Percentiles rank a stretch among this genome's conserved stretches.
phyloP scores from a whole-genome alignment of 768 basidiomycete species.

The Suillus discolor region DNA sequence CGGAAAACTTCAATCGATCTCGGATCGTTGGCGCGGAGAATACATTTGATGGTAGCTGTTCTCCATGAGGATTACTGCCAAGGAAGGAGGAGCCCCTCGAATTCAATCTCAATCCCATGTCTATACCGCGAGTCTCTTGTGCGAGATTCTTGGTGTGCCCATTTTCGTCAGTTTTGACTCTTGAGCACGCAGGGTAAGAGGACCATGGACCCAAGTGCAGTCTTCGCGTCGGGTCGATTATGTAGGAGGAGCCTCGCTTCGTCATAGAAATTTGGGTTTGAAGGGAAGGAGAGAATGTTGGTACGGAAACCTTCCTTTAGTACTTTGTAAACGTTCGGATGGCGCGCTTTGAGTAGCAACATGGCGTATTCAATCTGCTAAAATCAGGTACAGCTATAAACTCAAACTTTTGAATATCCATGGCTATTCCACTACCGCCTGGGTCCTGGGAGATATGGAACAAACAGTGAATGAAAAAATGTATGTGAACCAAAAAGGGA shows the following conservation, averaged over 20 bases:
- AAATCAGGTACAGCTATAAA: neutral
- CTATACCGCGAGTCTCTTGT: neutral
- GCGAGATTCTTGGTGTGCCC: neutral
- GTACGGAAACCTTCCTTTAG: neutral
- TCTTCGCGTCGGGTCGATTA: neutral
- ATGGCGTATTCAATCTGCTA: neutral
- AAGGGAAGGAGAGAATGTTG: neutral
- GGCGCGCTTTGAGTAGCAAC: no score
- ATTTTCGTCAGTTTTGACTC: neutral
- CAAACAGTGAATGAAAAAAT: no score
- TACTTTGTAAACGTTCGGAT: neutral
- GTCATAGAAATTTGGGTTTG: neutral
- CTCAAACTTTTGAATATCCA: neutral
- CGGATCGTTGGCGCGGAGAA: neutral
- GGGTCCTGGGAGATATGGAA: neutral
- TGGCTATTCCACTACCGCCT: neutral
- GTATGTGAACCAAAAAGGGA: no score
- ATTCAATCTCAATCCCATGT: neutral
- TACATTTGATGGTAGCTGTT: neutral
- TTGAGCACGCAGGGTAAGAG: neutral
- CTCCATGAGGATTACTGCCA: neutral
- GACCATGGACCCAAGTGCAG: neutral
- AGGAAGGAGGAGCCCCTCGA: neutral
- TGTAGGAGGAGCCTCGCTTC: neutral
- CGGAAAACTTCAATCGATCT: neutral